Base-by-base conservation (phyloP, 768 basidiomycete species). In the Neoboletus subvelutipes region DNA sequence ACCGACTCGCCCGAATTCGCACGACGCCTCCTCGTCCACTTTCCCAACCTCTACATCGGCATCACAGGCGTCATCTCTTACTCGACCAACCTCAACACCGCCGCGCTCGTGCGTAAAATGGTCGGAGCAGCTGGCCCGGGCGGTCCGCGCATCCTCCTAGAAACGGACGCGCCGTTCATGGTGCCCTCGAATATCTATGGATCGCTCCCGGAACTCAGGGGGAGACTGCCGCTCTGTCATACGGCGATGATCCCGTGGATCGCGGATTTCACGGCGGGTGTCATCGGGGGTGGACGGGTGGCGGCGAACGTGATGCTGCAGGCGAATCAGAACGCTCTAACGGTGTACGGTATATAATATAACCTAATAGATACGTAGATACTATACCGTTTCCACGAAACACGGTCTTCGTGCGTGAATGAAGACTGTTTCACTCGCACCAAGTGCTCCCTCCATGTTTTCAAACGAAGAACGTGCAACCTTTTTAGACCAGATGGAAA, bases 91-190 rank as follows among this genome's bases (percentile, higher is more conserved):
- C 60, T 75, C 42, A 84, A 92, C 64, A 94, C 92, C 0, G 74
- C 87, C 12, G 72, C 76, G 1, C 81, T 90, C 50, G 76, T 94
- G n/a, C 81, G 79, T 2, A 76, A 80, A 39, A 78, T 89, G 77
- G 64, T 72, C 11, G 15, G 9, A 2, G 64, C 73, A 5, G 41
- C 68, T 13, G 48, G 64, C 24, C 53, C 62, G 4, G 58, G 63
- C 12, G 69, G 71, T 4, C 69, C 79, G 2, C 78, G 82, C 40
- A 82, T 87, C 46, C 70, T 93, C 1, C 78, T 94, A 3, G 92
- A 94, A 71, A 92, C 92, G 0, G 92, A 94, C 61, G 91, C 90
- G 4, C 92, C 92, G 0, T 94, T 81, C 74, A 94, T 94, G 92
- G 79, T 88, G 0, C 92, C 92, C 0, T 76, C 82, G 0, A 93